Percentiles rank a stretch among this genome's conserved stretches.
Conservation (phyloP, 768 basidiomycete genomes). For the Rhizopogon salebrosus region DNA sequence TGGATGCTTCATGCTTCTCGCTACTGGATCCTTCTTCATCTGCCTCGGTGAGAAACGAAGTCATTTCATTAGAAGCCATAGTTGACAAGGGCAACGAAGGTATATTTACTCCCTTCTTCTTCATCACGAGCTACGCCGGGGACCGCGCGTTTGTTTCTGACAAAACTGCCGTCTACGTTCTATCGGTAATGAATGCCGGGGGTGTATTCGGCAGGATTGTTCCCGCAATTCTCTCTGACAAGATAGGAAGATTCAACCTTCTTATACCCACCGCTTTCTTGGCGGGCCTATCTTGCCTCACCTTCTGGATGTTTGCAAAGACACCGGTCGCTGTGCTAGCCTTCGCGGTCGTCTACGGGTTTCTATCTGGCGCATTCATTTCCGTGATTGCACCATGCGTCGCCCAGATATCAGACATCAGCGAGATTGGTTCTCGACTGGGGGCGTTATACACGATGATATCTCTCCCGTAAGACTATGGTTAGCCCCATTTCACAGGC, state of each 20-base stretch:
- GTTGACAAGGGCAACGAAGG: constrained; percentile 31
- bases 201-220: constrained; percentile 59
- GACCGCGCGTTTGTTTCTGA: constrained; percentile 34
- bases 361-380: constrained; percentile 65
- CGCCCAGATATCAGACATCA: constrained; percentile 55
- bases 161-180: constrained; percentile 44
- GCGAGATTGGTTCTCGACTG: constrained; percentile 56
- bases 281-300: constrained; percentile 53
- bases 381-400: constrained; percentile 65
- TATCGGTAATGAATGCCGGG: constrained; percentile 67
- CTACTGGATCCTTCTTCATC: constrained; percentile 50
- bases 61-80: not conserved
- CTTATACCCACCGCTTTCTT: constrained; percentile 59
- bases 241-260: constrained; percentile 62
- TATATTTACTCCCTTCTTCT: constrained; percentile 69
- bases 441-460: constrained; percentile 62
- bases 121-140: constrained; percentile 56
- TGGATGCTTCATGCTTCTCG: constrained; percentile 46
- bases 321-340: constrained; percentile 36
- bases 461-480: constrained; percentile 61
- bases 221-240: constrained; percentile 61
- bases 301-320: constrained; percentile 50
- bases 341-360: constrained; percentile 56
- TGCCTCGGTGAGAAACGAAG: constrained; percentile 45
- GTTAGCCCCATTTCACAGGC: not conserved